Evolutionary conservation across 1,284 basidiomycete genomes (phyloP), one percentile per base, ranked within the genome.

Genomic region (Heterobasidion irregulare): DNA sequence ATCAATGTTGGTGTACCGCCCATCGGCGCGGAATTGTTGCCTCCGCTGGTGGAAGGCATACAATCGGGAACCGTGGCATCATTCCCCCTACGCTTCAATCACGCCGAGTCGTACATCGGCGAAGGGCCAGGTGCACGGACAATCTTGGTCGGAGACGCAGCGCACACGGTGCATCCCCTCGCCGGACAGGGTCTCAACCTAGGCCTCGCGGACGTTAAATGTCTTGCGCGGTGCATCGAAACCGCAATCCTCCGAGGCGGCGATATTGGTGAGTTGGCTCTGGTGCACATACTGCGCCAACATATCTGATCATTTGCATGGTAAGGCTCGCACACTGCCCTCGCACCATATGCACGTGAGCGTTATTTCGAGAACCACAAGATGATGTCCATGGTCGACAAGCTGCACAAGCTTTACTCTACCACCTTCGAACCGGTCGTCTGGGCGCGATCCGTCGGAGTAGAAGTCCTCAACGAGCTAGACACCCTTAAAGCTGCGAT

Each of bases 171-270:
- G 5, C 97, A 99, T 66, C 97, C 97, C 0, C 81, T 99, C n/a
- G 96, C 95, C 0, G 97, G 97, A 1, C 97, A 99, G 67, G 97
- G 96, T 0, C 74, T 99, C 46, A 99, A 99, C 68, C 75, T 96
- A 63, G 97, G 96, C 16, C 73, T 99, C 15, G 89, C 79, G 1
- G 96, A 99, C 66, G 92, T 86, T 0, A 78, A 86, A 63, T 79
- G 79, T 53, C 78, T 96, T 18, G 74, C 83, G 1, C 72, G 75
- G 41, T 83, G 82, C 60, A 81, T 95, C 46, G 71, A 82, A 34
- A 63, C 73, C 6, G 77, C 85, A 0, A 64, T 89, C 35, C 60
- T 64, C 15, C 68, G 75, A 7, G 94, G 93, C 6, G 83, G 84
- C 6, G 94, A 96, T 67, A 79, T 96, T 53, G 94, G 94, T 83